Percentiles rank a stretch among this genome's conserved stretches.
Evolutionary conservation across 352 stramenopile genomes (phyloP).

Genomic region (Plasmopara muralis): DNA sequence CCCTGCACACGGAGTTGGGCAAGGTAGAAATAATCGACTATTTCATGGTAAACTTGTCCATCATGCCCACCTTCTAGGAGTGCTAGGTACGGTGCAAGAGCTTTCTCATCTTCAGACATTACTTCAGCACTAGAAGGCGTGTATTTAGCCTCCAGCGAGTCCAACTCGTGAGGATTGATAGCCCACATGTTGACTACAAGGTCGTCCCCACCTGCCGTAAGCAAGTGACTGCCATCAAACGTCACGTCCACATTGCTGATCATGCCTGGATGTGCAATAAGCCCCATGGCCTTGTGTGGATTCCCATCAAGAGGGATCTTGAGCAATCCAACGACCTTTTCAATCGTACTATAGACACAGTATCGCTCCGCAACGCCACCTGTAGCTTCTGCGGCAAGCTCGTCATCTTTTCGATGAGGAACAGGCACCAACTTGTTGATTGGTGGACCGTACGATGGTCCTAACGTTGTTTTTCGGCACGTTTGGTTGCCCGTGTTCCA

Average conservation of each 20-base stretch:
- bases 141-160: slow-evolving; percentile 48
- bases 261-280: slow-evolving; percentile 87
- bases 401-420: slow-evolving; percentile 27
- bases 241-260: slow-evolving; percentile 85
- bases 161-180: slow-evolving; percentile 69
- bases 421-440: slow-evolving; percentile 78
- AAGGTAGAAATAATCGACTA: slow-evolving; percentile 95
- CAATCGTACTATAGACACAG: slow-evolving; percentile 73
- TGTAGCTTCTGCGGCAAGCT: slow-evolving; percentile 12
- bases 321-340: slow-evolving; percentile 79
- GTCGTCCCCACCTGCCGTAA: slow-evolving; percentile 86
- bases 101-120: slow-evolving; percentile 13
- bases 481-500: slow-evolving; percentile 89
- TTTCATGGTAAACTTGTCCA: slow-evolving; percentile 85
- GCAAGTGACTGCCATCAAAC: slow-evolving; percentile 78
- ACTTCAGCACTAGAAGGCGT: slow-evolving; percentile 11
- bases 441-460: slow-evolving; percentile 85
- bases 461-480: slow-evolving; percentile 86
- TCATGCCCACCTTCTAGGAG: slow-evolving; percentile 80
- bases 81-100: slow-evolving; percentile 69
- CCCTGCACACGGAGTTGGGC: slow-evolving; percentile 87
- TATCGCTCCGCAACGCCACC: slow-evolving; percentile 44
- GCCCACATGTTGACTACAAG: slow-evolving; percentile 91
- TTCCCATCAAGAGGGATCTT: slow-evolving; percentile 90
- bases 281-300: slow-evolving; percentile 86